Base-by-base conservation (phyloP, 768 basidiomycete genomes). In the Solioccasus polychromus region DNA sequence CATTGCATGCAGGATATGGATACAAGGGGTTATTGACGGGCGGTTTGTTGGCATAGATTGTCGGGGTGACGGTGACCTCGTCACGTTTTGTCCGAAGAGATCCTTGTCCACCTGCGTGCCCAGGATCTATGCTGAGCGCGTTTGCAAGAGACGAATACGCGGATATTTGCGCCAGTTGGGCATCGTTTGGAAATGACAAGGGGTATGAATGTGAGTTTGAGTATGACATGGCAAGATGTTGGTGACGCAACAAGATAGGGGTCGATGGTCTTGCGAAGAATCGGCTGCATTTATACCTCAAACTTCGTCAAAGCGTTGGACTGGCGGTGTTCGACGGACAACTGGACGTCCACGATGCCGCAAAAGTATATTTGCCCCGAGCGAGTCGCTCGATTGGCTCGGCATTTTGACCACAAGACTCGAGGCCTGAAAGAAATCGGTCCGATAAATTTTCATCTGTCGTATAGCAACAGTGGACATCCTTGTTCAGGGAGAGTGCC, bases 1-100 rank as follows among this genome's bases (percentile, higher is more conserved):
- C 51, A 39, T 65, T 67, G 23, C 63, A 52, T 22, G 52, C 60
- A 4, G 62, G 64, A 31, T 65, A 64, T 31, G 63, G 63, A 41
- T 64, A 67, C 19, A 47, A 41, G 22, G 53, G 50, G 17, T 47
- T 57, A 8, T 20, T 51, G 46, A 60, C 32, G 7, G 60, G 62
- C 22, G 51, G 45, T 8, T 14, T 37, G 11, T 44, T 22, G 10
- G 47, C 19, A 32, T 62, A 64, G 30, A 64, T 53, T 15, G 50
- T 6, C 40, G 41, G 44, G 30, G 43, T 35, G 18, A 48, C 44
- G 34, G 32, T 29, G 28, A 48, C 38, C 43, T 25, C n/a, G 35
- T 59, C 35, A 36, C 40, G 30, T 10, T 29, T 43, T 11, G 39
- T 25, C 17, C 14, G 29, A 42, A 9, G 23, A 5, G 35, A 26